phyloP scores from a whole-genome alignment of 2,329 filamentous ascomycete species.

The Alternaria dauci region DNA sequence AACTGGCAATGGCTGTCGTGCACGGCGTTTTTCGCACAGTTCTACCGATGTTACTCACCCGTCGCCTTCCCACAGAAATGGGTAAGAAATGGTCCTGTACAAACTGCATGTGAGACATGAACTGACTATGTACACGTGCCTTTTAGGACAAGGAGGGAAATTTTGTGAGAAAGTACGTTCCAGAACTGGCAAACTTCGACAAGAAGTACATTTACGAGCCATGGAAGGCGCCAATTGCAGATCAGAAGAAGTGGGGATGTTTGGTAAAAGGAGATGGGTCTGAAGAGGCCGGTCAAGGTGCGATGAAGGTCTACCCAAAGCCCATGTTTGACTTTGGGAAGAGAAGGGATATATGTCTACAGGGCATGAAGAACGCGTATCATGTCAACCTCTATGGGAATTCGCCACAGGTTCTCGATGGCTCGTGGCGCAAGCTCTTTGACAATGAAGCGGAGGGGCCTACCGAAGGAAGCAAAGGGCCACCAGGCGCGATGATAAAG shows the following conservation, averaged over 20 bases:
- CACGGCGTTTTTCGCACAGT: slow-evolving; percentile 77
- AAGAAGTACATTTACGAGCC: slow-evolving; percentile 81
- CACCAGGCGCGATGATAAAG: slow-evolving; percentile 50
- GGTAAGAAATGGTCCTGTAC: slow-evolving; percentile 32
- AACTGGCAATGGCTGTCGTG: slow-evolving; percentile 84
- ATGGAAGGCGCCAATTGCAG: slow-evolving; percentile 73
- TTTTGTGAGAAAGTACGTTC: slow-evolving; percentile 71
- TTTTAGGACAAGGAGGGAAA: slow-evolving; percentile 67
- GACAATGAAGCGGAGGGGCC: slow-evolving; percentile 56
- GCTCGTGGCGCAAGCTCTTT: slow-evolving; percentile 64
- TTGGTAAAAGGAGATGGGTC: slow-evolving; percentile 60
- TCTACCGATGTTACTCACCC: slow-evolving; percentile 74
- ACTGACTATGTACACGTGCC: too few species aligned
- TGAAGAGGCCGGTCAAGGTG: slow-evolving; percentile 50
- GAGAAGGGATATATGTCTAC: slow-evolving; percentile 68
- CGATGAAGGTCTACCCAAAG: slow-evolving; percentile 68
- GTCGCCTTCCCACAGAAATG: slow-evolving; percentile 78
- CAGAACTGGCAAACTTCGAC: slow-evolving; percentile 69
- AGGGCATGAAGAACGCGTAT: slow-evolving; percentile 76
- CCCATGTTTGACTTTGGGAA: slow-evolving; percentile 80
- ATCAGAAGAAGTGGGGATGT: slow-evolving; percentile 74
- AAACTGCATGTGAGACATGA: too few species aligned
- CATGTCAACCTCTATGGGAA: slow-evolving; percentile 70
- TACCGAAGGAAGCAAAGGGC: slow-evolving; percentile 53
- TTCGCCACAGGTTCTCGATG: slow-evolving; percentile 68